Base-by-base conservation (phyloP, 306 rosid species). In the Dalbergia cultrata region DNA sequence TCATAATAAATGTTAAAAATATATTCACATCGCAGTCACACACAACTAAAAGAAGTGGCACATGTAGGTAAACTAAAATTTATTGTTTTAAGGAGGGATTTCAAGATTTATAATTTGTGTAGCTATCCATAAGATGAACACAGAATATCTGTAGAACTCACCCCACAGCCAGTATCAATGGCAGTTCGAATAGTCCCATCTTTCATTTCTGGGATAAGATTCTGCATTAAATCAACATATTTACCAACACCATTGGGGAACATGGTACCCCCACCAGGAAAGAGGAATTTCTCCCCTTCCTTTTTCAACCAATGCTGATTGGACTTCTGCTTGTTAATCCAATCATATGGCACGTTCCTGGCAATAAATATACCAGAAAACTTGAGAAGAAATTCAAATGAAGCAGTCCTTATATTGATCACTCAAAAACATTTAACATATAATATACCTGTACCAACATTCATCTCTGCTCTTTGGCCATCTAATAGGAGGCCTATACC, bases 261-360 rank as follows among this genome's bases (percentile, higher is more conserved):
- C 99, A 96, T 96, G 17, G 99, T 96, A 72, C 99, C 99, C 17
- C 99, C 99, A 53, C 99, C 99, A 1, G 99, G 99, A 86, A 96
- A 96, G 63, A 78, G 82, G 85, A 96, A 96, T 81, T 92, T 96
- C 72, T 96, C 97, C 49, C 99, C 99, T 88, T 93, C 97, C 88
- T 96, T 96, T 85, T 77, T 89, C 75, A 96, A 86, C 99, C 99
- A 96, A 79, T 93, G 89, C 74, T 96, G 99, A 87, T 96, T 93
- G 33, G 99, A 96, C 81, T 96, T 96, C 89, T 93, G 92, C 80
- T 88, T 90, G 86, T 93, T 93, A 71, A 96, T 96, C 99, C 99
- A 96, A 80, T 96, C 85, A 84, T 92, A 93, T 7, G 99, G 99
- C 70, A 96, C 99, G 78, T 96, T 96, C 93, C 99, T 95, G 90